Conservation (phyloP, 257 asterid genomes). For the Coffea eugenioides region DNA sequence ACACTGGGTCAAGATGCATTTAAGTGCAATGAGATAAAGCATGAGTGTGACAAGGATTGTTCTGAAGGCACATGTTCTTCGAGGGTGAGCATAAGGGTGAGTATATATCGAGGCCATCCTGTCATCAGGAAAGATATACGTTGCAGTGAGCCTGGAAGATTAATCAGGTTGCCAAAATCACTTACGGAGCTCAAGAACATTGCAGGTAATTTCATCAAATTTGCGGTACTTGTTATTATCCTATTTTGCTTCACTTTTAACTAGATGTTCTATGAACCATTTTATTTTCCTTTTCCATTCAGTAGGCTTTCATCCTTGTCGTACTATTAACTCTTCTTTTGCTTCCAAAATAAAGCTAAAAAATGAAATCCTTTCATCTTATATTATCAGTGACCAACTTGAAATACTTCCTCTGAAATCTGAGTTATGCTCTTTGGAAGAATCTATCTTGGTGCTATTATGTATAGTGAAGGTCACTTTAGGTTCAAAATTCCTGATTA, state of each 20-base stretch:
- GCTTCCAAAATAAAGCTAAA: neutral
- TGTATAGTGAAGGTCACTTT: neutral
- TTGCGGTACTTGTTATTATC: neutral
- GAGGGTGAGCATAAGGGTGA: constrained; percentile 69
- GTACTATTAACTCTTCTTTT: neutral
- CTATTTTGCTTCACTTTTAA: neutral
- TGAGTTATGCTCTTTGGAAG: neutral
- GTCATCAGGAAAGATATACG: constrained; percentile 32
- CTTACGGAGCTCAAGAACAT: constrained; percentile 56
- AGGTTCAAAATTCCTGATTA: neutral
- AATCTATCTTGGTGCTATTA: neutral
- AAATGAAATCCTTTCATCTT: neutral
- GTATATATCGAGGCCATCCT: constrained; percentile 79
- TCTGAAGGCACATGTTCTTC: constrained; percentile 15
- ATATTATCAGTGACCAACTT: neutral
- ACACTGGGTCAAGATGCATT: constrained; percentile 20
- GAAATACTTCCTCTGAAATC: neutral
- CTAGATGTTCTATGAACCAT: neutral
- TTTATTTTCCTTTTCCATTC: neutral
- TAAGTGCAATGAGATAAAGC: constrained; percentile 26
- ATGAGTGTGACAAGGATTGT: constrained; percentile 11
- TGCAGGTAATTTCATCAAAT: constrained; percentile 47
- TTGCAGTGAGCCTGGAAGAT: constrained; percentile 65
- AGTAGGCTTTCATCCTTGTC: neutral
- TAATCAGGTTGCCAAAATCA: constrained; percentile 56